Conservation (phyloP, 768 basidiomycete genomes). For the Podaxis mareebaensis region DNA sequence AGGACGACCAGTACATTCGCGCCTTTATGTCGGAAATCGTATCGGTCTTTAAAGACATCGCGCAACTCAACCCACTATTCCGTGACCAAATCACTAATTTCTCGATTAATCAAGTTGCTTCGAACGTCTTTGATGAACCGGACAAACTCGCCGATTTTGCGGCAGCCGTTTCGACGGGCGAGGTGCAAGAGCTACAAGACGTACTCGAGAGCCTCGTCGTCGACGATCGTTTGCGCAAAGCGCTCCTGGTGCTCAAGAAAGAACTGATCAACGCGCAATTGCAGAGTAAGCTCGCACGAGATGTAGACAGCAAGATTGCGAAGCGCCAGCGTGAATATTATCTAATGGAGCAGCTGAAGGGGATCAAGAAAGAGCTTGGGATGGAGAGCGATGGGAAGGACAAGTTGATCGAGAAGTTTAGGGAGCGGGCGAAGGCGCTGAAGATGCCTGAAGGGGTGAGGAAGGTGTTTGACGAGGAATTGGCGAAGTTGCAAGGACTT, state of each 20-base stretch:
- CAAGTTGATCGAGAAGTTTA: constrained; percentile 90
- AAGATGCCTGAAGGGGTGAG: constrained; percentile 89
- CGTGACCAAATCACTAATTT: constrained; percentile 98
- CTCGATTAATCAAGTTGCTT: constrained; percentile 87
- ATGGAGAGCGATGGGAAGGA: constrained; percentile 97
- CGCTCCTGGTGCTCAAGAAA: constrained; percentile 92
- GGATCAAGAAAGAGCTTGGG: constrained; percentile 94
- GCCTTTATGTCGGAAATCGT: constrained; percentile 97
- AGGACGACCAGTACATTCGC: constrained; percentile 92
- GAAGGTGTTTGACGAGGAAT: constrained; percentile 96
- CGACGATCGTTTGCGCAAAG: constrained; percentile 87
- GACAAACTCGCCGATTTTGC: constrained; percentile 98
- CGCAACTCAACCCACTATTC: constrained; percentile 95
- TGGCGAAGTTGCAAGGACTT: constrained; percentile 84
- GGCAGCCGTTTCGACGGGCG: constrained; percentile 93
- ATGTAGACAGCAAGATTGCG: constrained; percentile 93
- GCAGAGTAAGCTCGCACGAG: constrained; percentile 88
- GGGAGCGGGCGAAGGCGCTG: constrained; percentile 74
- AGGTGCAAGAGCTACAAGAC: constrained; percentile 88
- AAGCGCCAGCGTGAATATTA: constrained; percentile 95
- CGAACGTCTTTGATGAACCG: constrained; percentile 96
- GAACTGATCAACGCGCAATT: constrained; percentile 96
- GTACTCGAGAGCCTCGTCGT: constrained; percentile 86
- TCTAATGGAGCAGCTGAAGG: constrained; percentile 95
- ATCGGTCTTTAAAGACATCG: constrained; percentile 97